A percentile compares a stretch with the other conserved stretches of the same genome.
phyloP scores from a whole-genome alignment of 805 yeast genomes.

The Suhomyces pyralidae region DNA sequence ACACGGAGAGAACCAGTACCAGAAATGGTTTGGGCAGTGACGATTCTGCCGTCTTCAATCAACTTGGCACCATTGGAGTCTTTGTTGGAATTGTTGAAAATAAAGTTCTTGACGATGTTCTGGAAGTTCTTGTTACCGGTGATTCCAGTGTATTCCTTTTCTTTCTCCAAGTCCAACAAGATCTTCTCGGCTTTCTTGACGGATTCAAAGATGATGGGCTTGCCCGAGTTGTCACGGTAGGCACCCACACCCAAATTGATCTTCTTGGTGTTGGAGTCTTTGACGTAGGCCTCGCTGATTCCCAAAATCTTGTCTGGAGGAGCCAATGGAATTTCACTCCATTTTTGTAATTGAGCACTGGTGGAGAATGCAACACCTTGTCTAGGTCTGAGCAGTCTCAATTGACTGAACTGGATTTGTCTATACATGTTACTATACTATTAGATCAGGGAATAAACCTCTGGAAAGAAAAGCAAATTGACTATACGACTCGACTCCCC shows the following conservation, averaged over 20 bases:
- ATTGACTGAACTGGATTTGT: conserved; percentile 1
- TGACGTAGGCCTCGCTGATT: conserved; percentile 67
- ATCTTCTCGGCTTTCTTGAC: conserved; percentile 63
- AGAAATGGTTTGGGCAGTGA: conserved; percentile 83
- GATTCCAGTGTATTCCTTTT: conserved; percentile 87
- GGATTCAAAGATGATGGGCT: conserved; percentile 84
- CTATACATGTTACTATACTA: conserved; percentile 5
- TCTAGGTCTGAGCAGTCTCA: conserved; percentile 5
- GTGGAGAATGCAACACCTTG: conserved; percentile 6
- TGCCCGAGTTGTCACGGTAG: conserved; percentile 84
- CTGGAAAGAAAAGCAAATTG: neutral
- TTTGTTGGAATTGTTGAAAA: conserved; percentile 59
- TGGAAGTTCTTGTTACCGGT: conserved; percentile 72
- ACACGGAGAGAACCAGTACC: conserved; percentile 95
- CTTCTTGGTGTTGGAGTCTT: conserved; percentile 58
- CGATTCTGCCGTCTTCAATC: conserved; percentile 60
- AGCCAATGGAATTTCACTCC: conserved; percentile 41
- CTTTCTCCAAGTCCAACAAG: conserved; percentile 47
- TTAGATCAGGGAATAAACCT: neutral
- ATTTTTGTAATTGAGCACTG: conserved; percentile 6
- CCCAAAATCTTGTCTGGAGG: conserved; percentile 90
- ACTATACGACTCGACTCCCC: neutral
- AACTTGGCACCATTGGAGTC: conserved; percentile 55
- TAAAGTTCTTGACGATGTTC: conserved; percentile 61
- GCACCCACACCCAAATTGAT: conserved; percentile 83